A percentile compares a stretch with the other conserved stretches of the same genome.
These are phyloP conservation scores for Penicillium cataractarum DNA, from an alignment of 495 filamentous ascomycete species.

Conservation along the genomic window DNA sequence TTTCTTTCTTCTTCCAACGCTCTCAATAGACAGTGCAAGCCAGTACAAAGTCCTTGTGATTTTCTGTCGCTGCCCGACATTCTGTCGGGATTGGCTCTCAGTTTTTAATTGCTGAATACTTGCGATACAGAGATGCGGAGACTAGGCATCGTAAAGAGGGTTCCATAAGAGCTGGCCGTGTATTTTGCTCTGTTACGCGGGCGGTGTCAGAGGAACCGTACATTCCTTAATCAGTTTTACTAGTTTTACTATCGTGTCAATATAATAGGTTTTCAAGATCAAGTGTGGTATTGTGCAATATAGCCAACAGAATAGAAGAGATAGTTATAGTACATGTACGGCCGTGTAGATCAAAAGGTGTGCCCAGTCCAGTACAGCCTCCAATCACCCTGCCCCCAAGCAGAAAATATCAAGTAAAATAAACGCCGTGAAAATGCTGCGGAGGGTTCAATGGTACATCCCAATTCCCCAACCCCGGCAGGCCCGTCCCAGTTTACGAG, in stretches of 20 bases:
- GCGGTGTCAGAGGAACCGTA: conserved; percentile 89
- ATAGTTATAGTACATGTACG: conserved; percentile 38
- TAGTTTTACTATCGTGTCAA: too few relatives aligned
- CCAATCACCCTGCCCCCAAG: conserved; percentile 13
- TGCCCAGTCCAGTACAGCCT: conserved; percentile 11
- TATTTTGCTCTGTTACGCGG: conserved; percentile 72
- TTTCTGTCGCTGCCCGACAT: conserved; percentile 62
- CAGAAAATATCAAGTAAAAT: conserved; percentile 32
- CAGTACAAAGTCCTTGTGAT: conserved; percentile 57
- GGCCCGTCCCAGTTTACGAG: conserved; percentile 24
- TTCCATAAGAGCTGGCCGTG: conserved; percentile 92
- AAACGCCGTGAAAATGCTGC: conserved; percentile 49
- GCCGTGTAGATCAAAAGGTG: conserved; percentile 12
- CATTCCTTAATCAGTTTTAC: too few relatives aligned
- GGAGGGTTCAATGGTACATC: conserved; percentile 18
- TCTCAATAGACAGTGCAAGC: conserved; percentile 86
- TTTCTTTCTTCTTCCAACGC: conserved; percentile 63
- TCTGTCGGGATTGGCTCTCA: conserved; percentile 63
- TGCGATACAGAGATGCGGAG: conserved; percentile 87
- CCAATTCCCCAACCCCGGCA: conserved; percentile 23
- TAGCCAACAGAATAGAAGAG: conserved; percentile 14
- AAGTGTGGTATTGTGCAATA: conserved; percentile 21
- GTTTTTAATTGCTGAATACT: conserved; percentile 64
- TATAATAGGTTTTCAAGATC: background rate
- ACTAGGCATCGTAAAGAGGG: conserved; percentile 61